Evolutionary conservation across 257 asterid species (phyloP).

Genomic region (Solanum pennellii): DNA sequence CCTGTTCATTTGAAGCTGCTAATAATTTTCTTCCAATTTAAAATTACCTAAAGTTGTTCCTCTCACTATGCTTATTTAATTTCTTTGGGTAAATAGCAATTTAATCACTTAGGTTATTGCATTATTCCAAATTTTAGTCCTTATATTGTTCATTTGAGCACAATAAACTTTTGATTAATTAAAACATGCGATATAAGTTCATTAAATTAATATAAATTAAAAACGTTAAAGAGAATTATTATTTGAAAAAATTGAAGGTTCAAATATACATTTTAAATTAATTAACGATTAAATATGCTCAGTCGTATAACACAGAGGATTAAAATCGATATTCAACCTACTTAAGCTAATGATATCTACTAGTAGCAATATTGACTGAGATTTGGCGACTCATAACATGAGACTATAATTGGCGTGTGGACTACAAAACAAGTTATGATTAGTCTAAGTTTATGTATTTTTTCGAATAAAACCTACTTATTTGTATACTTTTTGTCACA

Average conservation of each 20-base stretch:
- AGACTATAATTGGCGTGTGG: neutral
- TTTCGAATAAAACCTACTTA: neutral
- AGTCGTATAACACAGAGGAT: neutral
- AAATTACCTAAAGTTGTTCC: neutral
- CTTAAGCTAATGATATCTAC: neutral
- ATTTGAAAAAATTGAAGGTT: neutral
- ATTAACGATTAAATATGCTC: neutral
- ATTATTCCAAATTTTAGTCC: too few species aligned
- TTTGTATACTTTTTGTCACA: neutral
- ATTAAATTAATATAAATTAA: neutral
- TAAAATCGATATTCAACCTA: neutral
- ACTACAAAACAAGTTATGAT: neutral
- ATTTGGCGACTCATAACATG: neutral
- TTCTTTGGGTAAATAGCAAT: neutral
- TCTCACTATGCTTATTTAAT: neutral
- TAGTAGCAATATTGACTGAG: neutral
- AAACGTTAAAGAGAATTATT: fast-evolving
- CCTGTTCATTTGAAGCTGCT: neutral
- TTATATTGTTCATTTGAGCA: neutral
- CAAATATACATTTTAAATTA: neutral
- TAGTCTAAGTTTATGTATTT: neutral
- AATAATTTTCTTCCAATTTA: neutral
- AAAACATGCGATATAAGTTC: neutral
- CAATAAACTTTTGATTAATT: neutral
- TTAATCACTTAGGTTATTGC: neutral